Percentiles rank a stretch among this genome's conserved stretches.
These are phyloP conservation scores for Alternaria sp. DNA, from an alignment of 2,329 filamentous ascomycete genomes.

Conservation along the genomic window DNA sequence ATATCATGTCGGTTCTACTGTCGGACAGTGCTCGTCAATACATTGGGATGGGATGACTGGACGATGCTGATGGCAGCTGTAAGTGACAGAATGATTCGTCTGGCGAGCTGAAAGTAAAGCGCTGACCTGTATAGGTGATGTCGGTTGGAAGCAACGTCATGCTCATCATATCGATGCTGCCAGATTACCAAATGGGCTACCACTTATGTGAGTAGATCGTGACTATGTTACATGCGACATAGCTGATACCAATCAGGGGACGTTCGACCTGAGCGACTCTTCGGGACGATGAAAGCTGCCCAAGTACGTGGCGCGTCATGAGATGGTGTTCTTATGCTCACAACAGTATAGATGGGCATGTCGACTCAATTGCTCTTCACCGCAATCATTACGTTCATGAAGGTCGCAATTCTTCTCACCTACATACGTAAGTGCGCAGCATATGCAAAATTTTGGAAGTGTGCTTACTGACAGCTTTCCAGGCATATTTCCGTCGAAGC, in stretches of 20 bases:
- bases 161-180: constrained; percentile 31
- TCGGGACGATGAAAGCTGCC: constrained; percentile 22
- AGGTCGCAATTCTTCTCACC: constrained; percentile 32
- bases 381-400: constrained; percentile 31
- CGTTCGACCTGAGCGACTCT: constrained; percentile 20
- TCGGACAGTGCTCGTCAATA: constrained; percentile 29
- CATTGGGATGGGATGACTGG: constrained; percentile 38
- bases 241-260: constrained; percentile 25
- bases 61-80: constrained; percentile 36
- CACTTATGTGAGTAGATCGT: constrained; percentile 29
- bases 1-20: constrained; percentile 34
- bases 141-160: constrained; percentile 35
- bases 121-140: constrained; percentile 12
- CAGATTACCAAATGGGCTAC: constrained; percentile 37
- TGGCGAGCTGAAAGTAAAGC: too few relatives aligned
- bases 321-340: background rate
- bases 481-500: constrained; percentile 36
- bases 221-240: too few relatives aligned
- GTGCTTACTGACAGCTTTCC: background rate
- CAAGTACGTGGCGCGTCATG: constrained; percentile 16
- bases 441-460: background rate
- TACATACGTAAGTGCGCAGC: constrained; percentile 20
- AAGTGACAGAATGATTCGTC: background rate
- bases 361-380: constrained; percentile 33
- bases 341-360: constrained; percentile 26